These are phyloP conservation scores for Zymoseptoria tritici DNA, from an alignment of 2,329 filamentous ascomycete species.

Conservation along the genomic window DNA sequence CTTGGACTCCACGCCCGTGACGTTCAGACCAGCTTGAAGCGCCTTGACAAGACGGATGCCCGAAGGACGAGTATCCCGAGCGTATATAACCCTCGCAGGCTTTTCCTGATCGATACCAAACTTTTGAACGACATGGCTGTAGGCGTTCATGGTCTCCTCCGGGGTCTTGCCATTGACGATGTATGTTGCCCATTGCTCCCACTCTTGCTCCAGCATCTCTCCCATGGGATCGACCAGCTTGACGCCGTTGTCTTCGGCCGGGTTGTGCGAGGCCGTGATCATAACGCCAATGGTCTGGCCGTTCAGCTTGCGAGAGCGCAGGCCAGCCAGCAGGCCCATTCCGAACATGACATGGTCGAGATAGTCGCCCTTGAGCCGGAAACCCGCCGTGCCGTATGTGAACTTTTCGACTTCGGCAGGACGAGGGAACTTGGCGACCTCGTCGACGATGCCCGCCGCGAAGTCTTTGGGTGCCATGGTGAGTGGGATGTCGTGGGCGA, in stretches of 20 bases:
- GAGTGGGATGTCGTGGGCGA: background rate
- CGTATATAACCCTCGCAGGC: constrained; percentile 76
- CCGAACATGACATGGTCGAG: constrained; percentile 90
- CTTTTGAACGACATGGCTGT: constrained; percentile 65
- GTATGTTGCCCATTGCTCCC: constrained; percentile 81
- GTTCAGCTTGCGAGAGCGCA: constrained; percentile 82
- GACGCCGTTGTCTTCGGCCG: constrained; percentile 80
- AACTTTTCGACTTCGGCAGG: constrained; percentile 34
- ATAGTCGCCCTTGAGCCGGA: constrained; percentile 67
- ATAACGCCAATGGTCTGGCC: constrained; percentile 92
- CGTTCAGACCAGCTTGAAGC: constrained; percentile 70
- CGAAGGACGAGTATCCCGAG: constrained; percentile 86
- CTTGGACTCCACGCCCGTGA: constrained; percentile 63
- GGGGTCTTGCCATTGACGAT: constrained; percentile 79
- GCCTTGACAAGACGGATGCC: constrained; percentile 75
- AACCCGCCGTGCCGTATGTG: constrained; percentile 56
- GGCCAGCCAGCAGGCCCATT: constrained; percentile 78
- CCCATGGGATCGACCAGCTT: constrained; percentile 97
- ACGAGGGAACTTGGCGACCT: constrained; percentile 28
- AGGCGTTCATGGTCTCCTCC: constrained; percentile 66
- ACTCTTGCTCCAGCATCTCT: constrained; percentile 90
- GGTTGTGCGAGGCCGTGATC: constrained; percentile 93
- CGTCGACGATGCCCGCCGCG: constrained; percentile 24
- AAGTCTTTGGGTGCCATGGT: constrained; percentile 12
- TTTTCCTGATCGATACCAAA: constrained; percentile 64